Conservation (phyloP, 2,329 filamentous ascomycete species). For the Cercospora berteroae region DNA sequence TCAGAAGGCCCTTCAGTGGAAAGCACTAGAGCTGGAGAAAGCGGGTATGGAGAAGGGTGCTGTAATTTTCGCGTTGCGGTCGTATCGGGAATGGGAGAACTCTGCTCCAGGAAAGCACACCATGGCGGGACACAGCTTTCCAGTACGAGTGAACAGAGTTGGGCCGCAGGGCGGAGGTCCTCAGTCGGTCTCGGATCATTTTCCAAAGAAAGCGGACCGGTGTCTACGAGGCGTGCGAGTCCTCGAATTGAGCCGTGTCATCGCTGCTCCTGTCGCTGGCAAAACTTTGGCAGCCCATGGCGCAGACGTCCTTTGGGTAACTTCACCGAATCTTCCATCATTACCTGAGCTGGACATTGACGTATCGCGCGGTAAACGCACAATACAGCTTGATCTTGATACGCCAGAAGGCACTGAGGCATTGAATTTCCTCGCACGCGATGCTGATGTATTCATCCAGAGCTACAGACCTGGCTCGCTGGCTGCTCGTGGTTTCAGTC, state of each 20-base stretch:
- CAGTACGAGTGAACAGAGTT: not conserved
- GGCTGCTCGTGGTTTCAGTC: slow-evolving; percentile 44
- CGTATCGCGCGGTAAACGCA: slow-evolving; percentile 31
- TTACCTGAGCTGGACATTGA: slow-evolving; percentile 33
- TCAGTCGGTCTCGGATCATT: slow-evolving; percentile 22
- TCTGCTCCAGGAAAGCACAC: slow-evolving; percentile 42
- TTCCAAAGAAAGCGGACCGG: slow-evolving; percentile 25
- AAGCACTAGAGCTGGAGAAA: slow-evolving; percentile 50
- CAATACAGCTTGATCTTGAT: slow-evolving; percentile 39
- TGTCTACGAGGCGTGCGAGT: slow-evolving; percentile 42
- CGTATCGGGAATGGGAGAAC: slow-evolving; percentile 53
- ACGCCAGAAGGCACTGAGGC: slow-evolving; percentile 24
- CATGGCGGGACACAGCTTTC: not conserved
- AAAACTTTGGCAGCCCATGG: slow-evolving; percentile 34
- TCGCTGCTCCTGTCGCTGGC: slow-evolving; percentile 34
- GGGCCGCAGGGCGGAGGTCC: not conserved
- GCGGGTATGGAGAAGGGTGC: slow-evolving; percentile 43
- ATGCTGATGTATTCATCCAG: slow-evolving; percentile 47
- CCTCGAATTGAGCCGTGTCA: slow-evolving; percentile 32
- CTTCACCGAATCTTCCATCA: slow-evolving; percentile 29
- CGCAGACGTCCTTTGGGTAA: slow-evolving; percentile 35
- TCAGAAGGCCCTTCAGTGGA: slow-evolving; percentile 43
- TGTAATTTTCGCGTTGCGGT: slow-evolving; percentile 53
- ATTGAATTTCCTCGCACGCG: slow-evolving; percentile 36
- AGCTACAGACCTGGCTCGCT: slow-evolving; percentile 51